Evolutionary conservation across 108 stramenopile species (phyloP).

Genomic region (Bacterosira constricta): DNA sequence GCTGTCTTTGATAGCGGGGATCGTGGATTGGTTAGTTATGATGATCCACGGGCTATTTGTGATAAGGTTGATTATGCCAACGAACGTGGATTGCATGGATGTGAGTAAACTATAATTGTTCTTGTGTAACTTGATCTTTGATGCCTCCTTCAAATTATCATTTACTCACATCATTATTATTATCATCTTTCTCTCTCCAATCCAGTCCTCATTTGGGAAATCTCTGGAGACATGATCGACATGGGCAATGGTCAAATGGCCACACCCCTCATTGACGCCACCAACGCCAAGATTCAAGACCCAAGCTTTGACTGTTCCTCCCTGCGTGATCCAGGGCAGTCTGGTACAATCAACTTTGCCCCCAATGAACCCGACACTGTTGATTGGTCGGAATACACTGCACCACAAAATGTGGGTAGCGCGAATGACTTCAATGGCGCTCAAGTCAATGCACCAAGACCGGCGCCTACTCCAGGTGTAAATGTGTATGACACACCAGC

Average conservation of each 20-base stretch:
- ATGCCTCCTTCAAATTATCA: not conserved
- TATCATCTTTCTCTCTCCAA: not conserved
- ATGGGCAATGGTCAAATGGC: conserved; percentile 20
- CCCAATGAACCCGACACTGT: conserved; percentile 33
- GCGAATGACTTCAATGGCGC: conserved; percentile 24
- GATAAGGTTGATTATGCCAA: conserved; percentile 50
- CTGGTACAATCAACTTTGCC: conserved; percentile 14
- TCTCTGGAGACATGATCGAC: conserved; percentile 38
- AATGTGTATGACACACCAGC: too few relatives aligned
- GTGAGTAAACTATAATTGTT: conserved; percentile 10
- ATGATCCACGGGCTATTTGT: conserved; percentile 47
- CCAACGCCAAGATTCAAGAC: conserved; percentile 27
- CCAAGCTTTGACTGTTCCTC: conserved; percentile 30
- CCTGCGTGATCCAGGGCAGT: too few relatives aligned
- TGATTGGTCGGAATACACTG: conserved; percentile 14
- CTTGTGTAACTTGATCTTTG: not conserved
- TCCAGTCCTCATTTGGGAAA: conserved; percentile 21
- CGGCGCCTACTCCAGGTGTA: not conserved
- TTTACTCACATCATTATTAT: not conserved
- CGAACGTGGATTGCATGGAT: conserved; percentile 41
- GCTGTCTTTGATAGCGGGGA: conserved; percentile 35
- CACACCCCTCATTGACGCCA: conserved; percentile 35
- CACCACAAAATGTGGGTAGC: conserved; percentile 6
- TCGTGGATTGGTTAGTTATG: conserved; percentile 41
- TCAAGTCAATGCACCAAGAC: not conserved